These are phyloP conservation scores for Didymella pinodella DNA, from an alignment of 2,329 filamentous ascomycete species.

Conservation along the genomic window DNA sequence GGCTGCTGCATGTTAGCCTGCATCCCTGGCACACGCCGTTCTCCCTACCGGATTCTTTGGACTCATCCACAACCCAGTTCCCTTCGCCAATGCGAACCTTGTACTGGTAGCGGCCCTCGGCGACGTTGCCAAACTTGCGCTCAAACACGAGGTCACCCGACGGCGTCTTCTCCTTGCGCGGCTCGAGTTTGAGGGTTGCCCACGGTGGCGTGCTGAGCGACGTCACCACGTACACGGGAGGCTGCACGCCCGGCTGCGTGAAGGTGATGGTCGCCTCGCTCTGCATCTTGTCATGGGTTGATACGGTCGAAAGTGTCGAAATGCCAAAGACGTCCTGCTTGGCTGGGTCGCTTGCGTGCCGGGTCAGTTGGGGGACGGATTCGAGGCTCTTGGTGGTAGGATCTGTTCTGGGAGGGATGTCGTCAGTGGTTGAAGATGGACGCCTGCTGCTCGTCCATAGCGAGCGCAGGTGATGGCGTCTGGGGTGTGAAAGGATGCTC, in stretches of 20 bases:
- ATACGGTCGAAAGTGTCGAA: conserved; percentile 4
- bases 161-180: conserved; percentile 54
- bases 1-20: conserved; percentile 49
- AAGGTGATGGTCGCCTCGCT: conserved; percentile 65
- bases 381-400: conserved; percentile 14
- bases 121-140: conserved; percentile 63
- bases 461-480: conserved; percentile 27
- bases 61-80: conserved; percentile 72
- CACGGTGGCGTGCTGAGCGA: conserved; percentile 73
- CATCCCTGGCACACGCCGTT: background rate
- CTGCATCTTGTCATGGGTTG: conserved; percentile 30
- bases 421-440: conserved; percentile 40
- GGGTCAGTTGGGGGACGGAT: conserved; percentile 20
- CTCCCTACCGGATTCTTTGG: conserved; percentile 65
- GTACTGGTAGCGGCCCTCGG: conserved; percentile 72
- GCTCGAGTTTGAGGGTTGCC: conserved; percentile 71
- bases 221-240: conserved; percentile 75
- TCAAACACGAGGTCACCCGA: conserved; percentile 66
- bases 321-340: conserved; percentile 8
- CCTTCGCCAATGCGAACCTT: conserved; percentile 74
- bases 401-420: conserved; percentile 33
- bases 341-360: conserved; percentile 27
- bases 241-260: conserved; percentile 64
- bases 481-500: conserved; percentile 29
- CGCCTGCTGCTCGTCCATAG: conserved; percentile 25